phyloP scores from a whole-genome alignment of 805 yeast genomes.

The Candida ovalis region DNA sequence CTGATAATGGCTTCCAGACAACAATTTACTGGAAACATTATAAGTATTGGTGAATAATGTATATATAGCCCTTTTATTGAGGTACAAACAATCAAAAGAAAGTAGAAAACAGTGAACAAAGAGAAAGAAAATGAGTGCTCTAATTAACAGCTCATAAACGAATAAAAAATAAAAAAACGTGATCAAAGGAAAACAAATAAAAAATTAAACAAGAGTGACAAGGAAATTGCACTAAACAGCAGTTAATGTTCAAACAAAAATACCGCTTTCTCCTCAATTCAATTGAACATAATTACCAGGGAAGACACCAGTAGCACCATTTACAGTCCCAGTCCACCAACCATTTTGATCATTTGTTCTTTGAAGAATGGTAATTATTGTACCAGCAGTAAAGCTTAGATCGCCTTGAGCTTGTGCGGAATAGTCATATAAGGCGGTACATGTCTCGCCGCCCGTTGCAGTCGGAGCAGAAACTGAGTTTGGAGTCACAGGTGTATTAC shows the following conservation, averaged over 20 bases:
- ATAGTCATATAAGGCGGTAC: constrained; percentile 90
- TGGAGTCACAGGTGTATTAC: constrained; percentile 30
- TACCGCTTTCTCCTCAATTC: constrained; percentile 29
- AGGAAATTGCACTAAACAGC: no score
- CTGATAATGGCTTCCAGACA: no score
- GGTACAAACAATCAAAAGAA: not conserved
- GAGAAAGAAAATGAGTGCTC: not conserved
- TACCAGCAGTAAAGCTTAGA: constrained; percentile 82
- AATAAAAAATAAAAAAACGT: not conserved
- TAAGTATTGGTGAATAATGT: not conserved
- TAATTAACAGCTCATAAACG: not conserved
- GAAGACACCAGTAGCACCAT: constrained; percentile 86
- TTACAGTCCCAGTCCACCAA: constrained; percentile 94
- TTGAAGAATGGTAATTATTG: constrained; percentile 76
- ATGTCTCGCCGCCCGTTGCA: constrained; percentile 48
- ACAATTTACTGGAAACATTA: no score
- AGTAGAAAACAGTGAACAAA: not conserved
- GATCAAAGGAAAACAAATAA: not conserved
- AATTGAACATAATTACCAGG: constrained; percentile 95
- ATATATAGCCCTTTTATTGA: not conserved
- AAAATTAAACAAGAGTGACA: not conserved
- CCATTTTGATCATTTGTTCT: constrained; percentile 83
- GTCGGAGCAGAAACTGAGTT: constrained; percentile 28
- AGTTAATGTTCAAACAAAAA: constrained; percentile 1
- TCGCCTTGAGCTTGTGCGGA: constrained; percentile 94